These are phyloP conservation scores for Fusarium ambrosium DNA, from an alignment of 2,329 filamentous ascomycete genomes.

Conservation along the genomic window DNA sequence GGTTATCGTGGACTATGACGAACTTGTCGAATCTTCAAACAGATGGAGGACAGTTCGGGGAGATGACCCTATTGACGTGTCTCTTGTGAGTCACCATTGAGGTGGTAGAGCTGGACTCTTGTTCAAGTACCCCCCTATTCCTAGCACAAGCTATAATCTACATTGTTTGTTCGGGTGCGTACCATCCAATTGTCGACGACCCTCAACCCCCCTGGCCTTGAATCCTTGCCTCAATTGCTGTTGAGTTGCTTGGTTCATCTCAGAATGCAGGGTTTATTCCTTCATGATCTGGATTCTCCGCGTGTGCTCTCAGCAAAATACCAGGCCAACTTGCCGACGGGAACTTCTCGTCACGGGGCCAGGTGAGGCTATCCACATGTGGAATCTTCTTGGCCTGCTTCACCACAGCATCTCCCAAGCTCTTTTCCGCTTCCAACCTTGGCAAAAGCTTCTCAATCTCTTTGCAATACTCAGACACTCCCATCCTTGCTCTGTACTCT, in stretches of 20 bases:
- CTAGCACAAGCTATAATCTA: not conserved
- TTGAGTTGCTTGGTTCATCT: constrained; percentile 1
- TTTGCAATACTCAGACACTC: constrained; percentile 12
- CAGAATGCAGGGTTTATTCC: constrained; percentile 50
- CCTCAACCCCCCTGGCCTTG: not conserved
- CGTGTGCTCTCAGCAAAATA: constrained; percentile 48
- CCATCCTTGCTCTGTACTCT: constrained; percentile 20
- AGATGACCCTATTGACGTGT: not conserved
- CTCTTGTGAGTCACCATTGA: not conserved
- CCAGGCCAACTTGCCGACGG: constrained; percentile 50
- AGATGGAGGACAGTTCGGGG: constrained; percentile 21
- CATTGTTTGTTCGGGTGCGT: not conserved
- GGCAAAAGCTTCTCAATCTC: constrained; percentile 45
- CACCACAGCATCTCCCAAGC: constrained; percentile 47
- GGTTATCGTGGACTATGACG: constrained; percentile 11
- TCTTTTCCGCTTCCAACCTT: constrained; percentile 44
- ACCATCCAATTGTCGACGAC: not conserved
- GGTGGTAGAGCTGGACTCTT: not conserved
- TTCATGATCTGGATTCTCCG: constrained; percentile 46
- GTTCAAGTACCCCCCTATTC: not conserved
- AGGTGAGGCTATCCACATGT: constrained; percentile 43
- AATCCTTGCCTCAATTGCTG: not conserved
- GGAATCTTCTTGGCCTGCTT: constrained; percentile 43
- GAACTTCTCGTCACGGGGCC: constrained; percentile 46
- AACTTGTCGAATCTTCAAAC: constrained; percentile 13